These are phyloP conservation scores for Suhomyces tanzawaensis DNA, from an alignment of 805 yeast species.

Conservation along the genomic window DNA sequence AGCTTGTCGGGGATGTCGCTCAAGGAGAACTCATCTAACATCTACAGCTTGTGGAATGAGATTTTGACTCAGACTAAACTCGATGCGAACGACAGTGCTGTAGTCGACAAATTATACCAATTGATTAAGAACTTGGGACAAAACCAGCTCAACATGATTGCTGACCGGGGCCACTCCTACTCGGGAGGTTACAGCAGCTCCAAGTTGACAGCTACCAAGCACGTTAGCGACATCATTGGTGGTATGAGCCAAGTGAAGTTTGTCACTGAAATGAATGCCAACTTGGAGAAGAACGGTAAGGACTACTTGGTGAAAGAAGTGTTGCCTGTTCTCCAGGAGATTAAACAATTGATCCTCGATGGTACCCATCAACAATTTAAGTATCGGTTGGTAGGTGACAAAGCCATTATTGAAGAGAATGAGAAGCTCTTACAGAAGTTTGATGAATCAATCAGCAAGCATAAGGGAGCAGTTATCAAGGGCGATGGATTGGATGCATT, in stretches of 20 bases:
- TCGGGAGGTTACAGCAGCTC: slow-evolving; percentile 71
- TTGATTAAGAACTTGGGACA: slow-evolving; percentile 72
- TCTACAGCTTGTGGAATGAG: slow-evolving; percentile 67
- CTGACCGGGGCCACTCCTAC: slow-evolving; percentile 84
- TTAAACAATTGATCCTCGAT: slow-evolving; percentile 45
- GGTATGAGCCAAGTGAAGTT: slow-evolving; percentile 82
- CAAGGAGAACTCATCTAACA: slow-evolving; percentile 55
- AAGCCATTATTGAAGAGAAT: slow-evolving; percentile 33
- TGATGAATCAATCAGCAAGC: slow-evolving; percentile 8
- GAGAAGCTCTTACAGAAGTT: slow-evolving; percentile 37
- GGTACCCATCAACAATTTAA: slow-evolving; percentile 37
- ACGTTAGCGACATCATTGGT: slow-evolving; percentile 58
- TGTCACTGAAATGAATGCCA: slow-evolving; percentile 54
- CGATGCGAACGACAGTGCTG: slow-evolving; percentile 37
- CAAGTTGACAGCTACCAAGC: slow-evolving; percentile 55
- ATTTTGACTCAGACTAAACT: slow-evolving; percentile 70
- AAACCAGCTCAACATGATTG: slow-evolving; percentile 73
- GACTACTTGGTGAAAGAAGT: slow-evolving; percentile 44
- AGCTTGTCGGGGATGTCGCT: slow-evolving; percentile 67
- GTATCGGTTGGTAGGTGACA: slow-evolving; percentile 59
- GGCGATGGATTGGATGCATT: slow-evolving; percentile 9
- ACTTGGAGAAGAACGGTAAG: slow-evolving; percentile 42
- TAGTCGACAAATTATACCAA: slow-evolving; percentile 64
- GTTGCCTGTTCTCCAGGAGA: slow-evolving; percentile 59
- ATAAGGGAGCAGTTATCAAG: neutral